A percentile compares a stretch with the other conserved stretches of the same genome.
phyloP scores from a whole-genome alignment of 1,284 basidiomycete genomes.

The Puccinia novopanici region DNA sequence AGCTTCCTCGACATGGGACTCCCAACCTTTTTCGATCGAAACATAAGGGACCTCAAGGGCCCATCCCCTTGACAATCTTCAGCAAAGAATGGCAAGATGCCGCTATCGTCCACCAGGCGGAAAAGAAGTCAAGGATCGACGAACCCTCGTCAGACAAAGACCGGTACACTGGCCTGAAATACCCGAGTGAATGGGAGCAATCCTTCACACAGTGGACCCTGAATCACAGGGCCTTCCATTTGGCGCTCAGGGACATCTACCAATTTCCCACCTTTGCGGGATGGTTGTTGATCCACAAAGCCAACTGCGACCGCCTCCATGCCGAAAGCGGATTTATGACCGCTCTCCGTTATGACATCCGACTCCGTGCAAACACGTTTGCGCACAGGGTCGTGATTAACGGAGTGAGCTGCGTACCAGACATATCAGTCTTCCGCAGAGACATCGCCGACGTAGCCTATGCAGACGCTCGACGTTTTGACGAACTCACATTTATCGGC shows the following conservation, averaged over 20 bases:
- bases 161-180: not conserved
- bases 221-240: not conserved
- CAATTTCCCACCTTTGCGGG: not conserved
- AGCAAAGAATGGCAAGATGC: slow-evolving; percentile 1
- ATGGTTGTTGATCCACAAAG: not conserved
- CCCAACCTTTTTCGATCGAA: slow-evolving; percentile 5
- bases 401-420: not conserved
- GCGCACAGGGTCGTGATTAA: not conserved
- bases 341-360: slow-evolving; percentile 3
- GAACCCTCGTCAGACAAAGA: not conserved
- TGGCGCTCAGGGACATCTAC: not conserved
- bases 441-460: not conserved
- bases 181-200: not conserved
- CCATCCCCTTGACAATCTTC: slow-evolving; percentile 15
- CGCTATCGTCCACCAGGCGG: not conserved
- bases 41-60: not conserved
- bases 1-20: too few relatives aligned
- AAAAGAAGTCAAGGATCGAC: not conserved
- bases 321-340: not conserved
- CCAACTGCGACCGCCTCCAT: not conserved
- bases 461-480: not conserved
- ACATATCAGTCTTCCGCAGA: not conserved
- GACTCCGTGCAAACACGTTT: not conserved
- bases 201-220: not conserved
- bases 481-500: not conserved